These are phyloP conservation scores for Mucor mucedo DNA, from an alignment of 371 early-diverging fungal genomes.

Conservation along the genomic window DNA sequence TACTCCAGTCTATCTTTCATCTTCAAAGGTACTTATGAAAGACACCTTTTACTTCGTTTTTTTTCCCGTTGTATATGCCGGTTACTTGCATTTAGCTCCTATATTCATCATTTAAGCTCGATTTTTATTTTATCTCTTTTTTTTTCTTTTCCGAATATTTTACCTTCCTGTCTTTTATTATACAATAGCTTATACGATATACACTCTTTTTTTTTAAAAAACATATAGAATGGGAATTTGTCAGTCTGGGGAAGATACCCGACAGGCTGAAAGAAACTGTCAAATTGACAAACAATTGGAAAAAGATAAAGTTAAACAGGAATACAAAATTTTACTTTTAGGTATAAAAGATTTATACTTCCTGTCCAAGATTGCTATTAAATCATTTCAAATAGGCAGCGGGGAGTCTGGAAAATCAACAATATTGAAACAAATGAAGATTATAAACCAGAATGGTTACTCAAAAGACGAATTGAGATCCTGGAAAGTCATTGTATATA, in stretches of 20 bases:
- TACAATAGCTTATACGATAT: not conserved
- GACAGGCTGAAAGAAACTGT: slow-evolving; percentile 49
- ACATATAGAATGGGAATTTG: slow-evolving; percentile 57
- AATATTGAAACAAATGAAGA: slow-evolving; percentile 92
- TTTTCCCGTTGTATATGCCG: slow-evolving; percentile 11
- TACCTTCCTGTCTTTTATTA: not conserved
- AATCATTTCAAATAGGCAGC: slow-evolving; percentile 52
- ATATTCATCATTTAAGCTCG: not conserved
- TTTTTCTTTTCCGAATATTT: not conserved
- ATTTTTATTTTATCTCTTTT: not conserved
- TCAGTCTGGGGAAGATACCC: slow-evolving; percentile 61
- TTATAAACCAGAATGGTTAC: slow-evolving; percentile 91
- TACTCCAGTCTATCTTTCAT: slow-evolving; percentile 3
- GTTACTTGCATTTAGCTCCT: slow-evolving; percentile 6
- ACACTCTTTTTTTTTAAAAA: not conserved
- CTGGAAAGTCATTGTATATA: slow-evolving; percentile 76
- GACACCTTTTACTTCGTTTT: not conserved
- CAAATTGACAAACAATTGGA: slow-evolving; percentile 64
- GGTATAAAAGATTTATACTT: slow-evolving; percentile 44
- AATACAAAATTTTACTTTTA: slow-evolving; percentile 75
- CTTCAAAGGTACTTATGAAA: not conserved
- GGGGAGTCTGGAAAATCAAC: slow-evolving; percentile 93
- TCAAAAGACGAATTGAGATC: slow-evolving; percentile 75
- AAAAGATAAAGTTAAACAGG: slow-evolving; percentile 62
- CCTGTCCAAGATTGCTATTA: slow-evolving; percentile 46